A percentile compares a stretch with the other conserved stretches of the same genome.
Conservation (phyloP, 306 rosid genomes). For the Abrus pulchellus region DNA sequence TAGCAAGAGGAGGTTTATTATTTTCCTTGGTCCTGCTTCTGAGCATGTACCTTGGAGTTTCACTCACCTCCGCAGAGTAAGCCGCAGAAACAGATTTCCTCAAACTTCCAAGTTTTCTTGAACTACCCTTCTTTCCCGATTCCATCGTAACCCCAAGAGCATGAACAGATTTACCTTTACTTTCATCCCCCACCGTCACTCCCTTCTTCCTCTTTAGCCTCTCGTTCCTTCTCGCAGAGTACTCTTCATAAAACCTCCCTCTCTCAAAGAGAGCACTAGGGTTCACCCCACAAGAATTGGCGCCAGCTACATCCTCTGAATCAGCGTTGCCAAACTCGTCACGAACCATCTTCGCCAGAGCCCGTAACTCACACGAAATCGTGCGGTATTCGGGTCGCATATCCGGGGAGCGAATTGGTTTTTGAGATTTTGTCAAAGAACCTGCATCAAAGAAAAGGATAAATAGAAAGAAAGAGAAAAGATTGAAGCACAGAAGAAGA, state of each 20-base stretch:
- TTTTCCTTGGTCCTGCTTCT: slow-evolving; percentile 87
- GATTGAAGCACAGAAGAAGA: background rate
- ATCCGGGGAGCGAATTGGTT: slow-evolving; percentile 48
- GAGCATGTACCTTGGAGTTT: slow-evolving; percentile 86
- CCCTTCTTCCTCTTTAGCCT: slow-evolving; percentile 76
- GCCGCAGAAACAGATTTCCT: slow-evolving; percentile 83
- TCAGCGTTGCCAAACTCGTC: slow-evolving; percentile 59
- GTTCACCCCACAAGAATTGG: slow-evolving; percentile 26
- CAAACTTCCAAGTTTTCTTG: slow-evolving; percentile 66
- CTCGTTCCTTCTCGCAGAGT: slow-evolving; percentile 92
- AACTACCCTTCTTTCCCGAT: slow-evolving; percentile 68
- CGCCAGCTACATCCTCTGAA: background rate
- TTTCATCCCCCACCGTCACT: slow-evolving; percentile 43
- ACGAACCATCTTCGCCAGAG: slow-evolving; percentile 66
- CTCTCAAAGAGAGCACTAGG: slow-evolving; percentile 64
- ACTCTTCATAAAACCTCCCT: slow-evolving; percentile 83
- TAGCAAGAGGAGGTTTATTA: slow-evolving; percentile 79
- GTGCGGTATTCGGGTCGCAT: slow-evolving; percentile 75
- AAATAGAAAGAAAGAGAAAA: background rate
- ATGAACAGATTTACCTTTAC: slow-evolving; percentile 28
- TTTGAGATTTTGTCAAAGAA: slow-evolving; percentile 66
- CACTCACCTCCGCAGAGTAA: slow-evolving; percentile 57
- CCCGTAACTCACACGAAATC: slow-evolving; percentile 73
- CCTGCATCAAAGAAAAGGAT: slow-evolving; percentile 53
- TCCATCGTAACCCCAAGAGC: slow-evolving; percentile 77